Evolutionary conservation across 179 eudicot species (phyloP), one percentile per base, ranked within the genome.

Genomic region (Camellia oleifera): DNA sequence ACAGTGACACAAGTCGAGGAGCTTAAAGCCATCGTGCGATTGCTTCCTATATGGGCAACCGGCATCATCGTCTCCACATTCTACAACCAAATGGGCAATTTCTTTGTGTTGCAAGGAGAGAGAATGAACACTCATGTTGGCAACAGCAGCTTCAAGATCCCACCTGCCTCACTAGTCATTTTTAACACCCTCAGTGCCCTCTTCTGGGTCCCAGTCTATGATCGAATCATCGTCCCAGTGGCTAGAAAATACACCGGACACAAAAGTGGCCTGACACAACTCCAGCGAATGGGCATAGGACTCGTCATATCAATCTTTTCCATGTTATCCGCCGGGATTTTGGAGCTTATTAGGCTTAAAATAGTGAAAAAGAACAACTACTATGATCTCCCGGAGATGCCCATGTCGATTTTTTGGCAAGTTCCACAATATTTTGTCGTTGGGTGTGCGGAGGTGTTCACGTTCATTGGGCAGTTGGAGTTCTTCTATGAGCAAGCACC

Each of bases 1-100:
- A 79, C 91, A 0, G 84, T 88, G 18, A 88, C 89, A 45, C 89
- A 86, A 74, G 91, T 88, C 3, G 91, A 88, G 80, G 91, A 88
- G 46, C 63, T 88, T 53, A 88, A 88, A 74, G 74, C 82, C 60
- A 75, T 88, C n/a, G 76, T 88, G 32, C 79, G 79, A 4, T 26
- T 88, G 61, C 84, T 88, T 58, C 91, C 88, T 1, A 58, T 88
- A 56, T 88, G 88, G 89, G 86, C 91, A 5, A 83, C 91, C 1
- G 88, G 85, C 3, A 86, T 88, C 53, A 73, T 86, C 66, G 86
- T 88, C 69, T 17, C 81, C 0, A 63, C 88, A 0, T 85, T 85
- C 0, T 88, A 86, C 54, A 71, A 79, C 9, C 91, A 88, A 75
- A 83, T 83, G 85, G 76, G 85, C 23, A 88, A 87, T 65, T 75